A percentile compares a stretch with the other conserved stretches of the same genome.
Conservation (phyloP, 2,329 filamentous ascomycete species). For the Alternaria metachromatica region DNA sequence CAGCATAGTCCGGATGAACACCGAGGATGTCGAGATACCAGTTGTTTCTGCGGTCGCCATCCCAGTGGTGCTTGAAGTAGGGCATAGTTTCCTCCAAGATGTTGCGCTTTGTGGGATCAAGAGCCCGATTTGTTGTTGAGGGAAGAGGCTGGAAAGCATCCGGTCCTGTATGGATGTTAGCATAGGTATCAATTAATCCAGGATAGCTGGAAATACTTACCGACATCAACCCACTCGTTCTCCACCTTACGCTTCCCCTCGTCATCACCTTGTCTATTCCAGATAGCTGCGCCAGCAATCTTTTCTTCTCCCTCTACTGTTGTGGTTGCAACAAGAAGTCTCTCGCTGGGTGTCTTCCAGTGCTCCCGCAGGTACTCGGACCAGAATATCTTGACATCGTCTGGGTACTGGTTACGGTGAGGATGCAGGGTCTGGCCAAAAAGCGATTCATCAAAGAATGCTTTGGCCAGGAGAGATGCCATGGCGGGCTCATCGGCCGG, state of each 20-base stretch:
- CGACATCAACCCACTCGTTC: slow-evolving; percentile 18
- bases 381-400: slow-evolving; percentile 35
- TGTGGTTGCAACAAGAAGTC: slow-evolving; percentile 17
- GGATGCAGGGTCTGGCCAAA: slow-evolving; percentile 39
- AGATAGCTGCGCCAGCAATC: slow-evolving; percentile 27
- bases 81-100: slow-evolving; percentile 17
- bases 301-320: slow-evolving; percentile 13
- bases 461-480: slow-evolving; percentile 21
- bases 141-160: slow-evolving; percentile 10
- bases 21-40: slow-evolving; percentile 51
- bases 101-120: slow-evolving; percentile 22
- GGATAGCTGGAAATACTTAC: slow-evolving; percentile 2
- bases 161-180: background rate
- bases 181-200: background rate
- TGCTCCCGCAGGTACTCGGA: slow-evolving; percentile 19
- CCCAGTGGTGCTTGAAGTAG: slow-evolving; percentile 29
- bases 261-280: slow-evolving; percentile 32
- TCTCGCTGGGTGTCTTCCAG: slow-evolving; percentile 20
- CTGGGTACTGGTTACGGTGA: slow-evolving; percentile 29
- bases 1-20: slow-evolving; percentile 52
- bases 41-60: slow-evolving; percentile 34
- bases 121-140: slow-evolving; percentile 26
- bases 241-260: slow-evolving; percentile 17
- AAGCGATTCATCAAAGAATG: slow-evolving; percentile 43
- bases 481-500: slow-evolving; percentile 27